Conservation (phyloP, 2,329 filamentous ascomycete genomes). For the Aspergillus nomiae region DNA sequence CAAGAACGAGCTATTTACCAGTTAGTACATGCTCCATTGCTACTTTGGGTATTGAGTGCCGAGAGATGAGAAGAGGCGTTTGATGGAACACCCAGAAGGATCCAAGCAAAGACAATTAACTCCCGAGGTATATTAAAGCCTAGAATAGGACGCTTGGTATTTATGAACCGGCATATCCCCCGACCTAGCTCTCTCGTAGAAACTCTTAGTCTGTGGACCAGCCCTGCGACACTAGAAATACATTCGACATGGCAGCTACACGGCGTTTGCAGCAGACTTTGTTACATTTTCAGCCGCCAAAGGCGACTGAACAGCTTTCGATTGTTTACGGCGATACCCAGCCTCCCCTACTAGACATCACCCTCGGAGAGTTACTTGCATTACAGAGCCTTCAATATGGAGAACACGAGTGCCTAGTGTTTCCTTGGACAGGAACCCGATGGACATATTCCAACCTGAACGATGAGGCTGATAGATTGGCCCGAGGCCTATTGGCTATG, state of each 20-base stretch:
- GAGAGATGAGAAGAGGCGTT: not conserved
- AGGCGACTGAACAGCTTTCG: constrained; percentile 41
- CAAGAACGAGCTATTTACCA: not conserved
- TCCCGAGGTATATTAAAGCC: constrained; percentile 6
- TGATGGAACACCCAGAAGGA: not conserved
- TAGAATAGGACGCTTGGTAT: not conserved
- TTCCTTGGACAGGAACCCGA: constrained; percentile 73
- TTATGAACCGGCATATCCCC: constrained; percentile 4
- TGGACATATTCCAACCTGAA: constrained; percentile 72
- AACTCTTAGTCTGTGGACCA: not conserved
- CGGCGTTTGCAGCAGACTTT: constrained; percentile 34
- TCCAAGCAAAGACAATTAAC: not conserved
- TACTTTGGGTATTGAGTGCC: constrained; percentile 11
- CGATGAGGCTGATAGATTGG: constrained; percentile 62
- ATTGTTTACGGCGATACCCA: constrained; percentile 69
- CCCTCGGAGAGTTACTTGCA: constrained; percentile 71
- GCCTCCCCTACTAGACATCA: constrained; percentile 70
- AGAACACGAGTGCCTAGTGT: constrained; percentile 68
- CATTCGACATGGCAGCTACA: constrained; percentile 27
- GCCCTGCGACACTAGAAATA: not conserved
- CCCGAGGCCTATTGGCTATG: constrained; percentile 66
- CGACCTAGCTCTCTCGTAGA: not conserved
- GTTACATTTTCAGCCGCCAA: constrained; percentile 28
- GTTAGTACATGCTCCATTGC: not conserved
- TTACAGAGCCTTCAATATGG: constrained; percentile 69